These are phyloP conservation scores for Ceratobasidium papillatum DNA, from an alignment of 1,284 basidiomycete genomes.

Conservation along the genomic window DNA sequence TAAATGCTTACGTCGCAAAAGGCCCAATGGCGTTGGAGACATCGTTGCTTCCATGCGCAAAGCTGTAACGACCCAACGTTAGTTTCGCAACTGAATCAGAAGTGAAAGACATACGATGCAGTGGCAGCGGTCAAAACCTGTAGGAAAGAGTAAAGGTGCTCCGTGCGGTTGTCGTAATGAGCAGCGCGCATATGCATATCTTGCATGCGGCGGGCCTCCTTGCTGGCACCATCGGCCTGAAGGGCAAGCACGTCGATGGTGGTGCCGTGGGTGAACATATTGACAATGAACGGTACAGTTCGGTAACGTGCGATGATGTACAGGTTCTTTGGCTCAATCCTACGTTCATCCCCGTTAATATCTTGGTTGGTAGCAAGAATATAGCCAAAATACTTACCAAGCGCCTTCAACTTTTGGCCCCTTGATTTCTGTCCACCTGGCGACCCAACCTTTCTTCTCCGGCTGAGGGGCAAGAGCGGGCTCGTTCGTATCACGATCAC, in stretches of 20 bases:
- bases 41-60: constrained; percentile 51
- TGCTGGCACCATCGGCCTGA: constrained; percentile 51
- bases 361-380: neutral
- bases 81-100: constrained; percentile 40
- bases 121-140: constrained; percentile 61
- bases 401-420: constrained; percentile 46
- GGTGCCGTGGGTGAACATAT: constrained; percentile 43
- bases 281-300: constrained; percentile 46
- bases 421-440: constrained; percentile 5
- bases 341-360: constrained; percentile 39
- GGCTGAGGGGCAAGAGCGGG: neutral
- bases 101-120: constrained; percentile 57
- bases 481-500: constrained; percentile 4
- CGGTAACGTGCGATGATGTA: constrained; percentile 54
- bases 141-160: constrained; percentile 59
- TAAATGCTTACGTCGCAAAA: constrained; percentile 50
- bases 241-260: constrained; percentile 53
- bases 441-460: constrained; percentile 9
- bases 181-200: constrained; percentile 53
- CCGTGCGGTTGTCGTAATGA: constrained; percentile 58
- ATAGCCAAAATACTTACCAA: constrained; percentile 12
- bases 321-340: constrained; percentile 54
- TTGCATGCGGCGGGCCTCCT: constrained; percentile 52
- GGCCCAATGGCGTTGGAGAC: constrained; percentile 56
- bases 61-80: constrained; percentile 4